Conservation (phyloP, 352 stramenopile genomes). For the Phytophthora rubi region DNA sequence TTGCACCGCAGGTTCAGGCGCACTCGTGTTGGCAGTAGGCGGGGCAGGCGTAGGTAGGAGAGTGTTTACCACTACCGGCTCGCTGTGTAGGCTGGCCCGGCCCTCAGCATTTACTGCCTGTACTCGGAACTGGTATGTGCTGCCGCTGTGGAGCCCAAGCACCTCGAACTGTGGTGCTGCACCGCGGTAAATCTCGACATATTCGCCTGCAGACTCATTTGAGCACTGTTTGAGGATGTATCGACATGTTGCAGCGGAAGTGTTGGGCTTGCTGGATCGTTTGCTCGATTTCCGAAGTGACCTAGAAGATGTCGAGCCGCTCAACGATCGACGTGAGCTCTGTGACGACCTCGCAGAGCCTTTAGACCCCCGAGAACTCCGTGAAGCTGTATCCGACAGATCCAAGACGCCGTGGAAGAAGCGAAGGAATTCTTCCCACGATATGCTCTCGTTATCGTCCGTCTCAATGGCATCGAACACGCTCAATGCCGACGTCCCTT, state of each 20-base stretch:
- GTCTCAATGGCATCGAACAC: constrained; percentile 92
- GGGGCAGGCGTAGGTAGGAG: constrained; percentile 73
- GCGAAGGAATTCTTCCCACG: constrained; percentile 84
- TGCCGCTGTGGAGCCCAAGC: constrained; percentile 79
- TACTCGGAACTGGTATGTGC: constrained; percentile 91
- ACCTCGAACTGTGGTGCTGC: constrained; percentile 72
- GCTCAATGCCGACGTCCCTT: constrained; percentile 40
- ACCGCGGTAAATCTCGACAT: constrained; percentile 88
- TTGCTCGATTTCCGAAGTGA: constrained; percentile 32
- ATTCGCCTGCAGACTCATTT: constrained; percentile 80
- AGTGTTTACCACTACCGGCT: constrained; percentile 84
- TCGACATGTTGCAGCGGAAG: constrained; percentile 41
- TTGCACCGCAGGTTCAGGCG: constrained; percentile 41
- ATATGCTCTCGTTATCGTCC: constrained; percentile 89
- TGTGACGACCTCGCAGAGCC: constrained; percentile 16
- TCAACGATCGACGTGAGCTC: constrained; percentile 23
- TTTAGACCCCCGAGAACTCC: constrained; percentile 25
- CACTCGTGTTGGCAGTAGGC: constrained; percentile 30
- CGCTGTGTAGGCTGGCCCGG: constrained; percentile 70
- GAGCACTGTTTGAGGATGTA: constrained; percentile 91
- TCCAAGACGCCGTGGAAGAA: constrained; percentile 79
- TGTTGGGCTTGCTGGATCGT: constrained; percentile 10
- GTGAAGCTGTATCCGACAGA: constrained; percentile 36
- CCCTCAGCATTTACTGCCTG: constrained; percentile 85
- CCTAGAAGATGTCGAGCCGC: constrained; percentile 19